These are phyloP conservation scores for Leishmania lainsoni DNA, from an alignment of 208 protist genomes.

Conservation along the genomic window DNA sequence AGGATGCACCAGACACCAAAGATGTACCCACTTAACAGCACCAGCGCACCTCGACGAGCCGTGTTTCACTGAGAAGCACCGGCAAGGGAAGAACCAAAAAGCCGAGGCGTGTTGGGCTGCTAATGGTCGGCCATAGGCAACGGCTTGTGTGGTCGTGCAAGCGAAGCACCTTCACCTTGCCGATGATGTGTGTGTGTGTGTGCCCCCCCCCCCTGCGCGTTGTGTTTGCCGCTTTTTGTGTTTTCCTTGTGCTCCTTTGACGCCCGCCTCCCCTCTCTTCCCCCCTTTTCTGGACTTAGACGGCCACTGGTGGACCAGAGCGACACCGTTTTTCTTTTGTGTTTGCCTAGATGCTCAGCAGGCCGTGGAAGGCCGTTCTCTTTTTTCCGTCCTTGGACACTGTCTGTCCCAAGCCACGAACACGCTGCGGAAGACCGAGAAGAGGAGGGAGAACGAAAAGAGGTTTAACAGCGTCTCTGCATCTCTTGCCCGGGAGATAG, in stretches of 20 bases:
- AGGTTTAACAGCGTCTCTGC: not conserved
- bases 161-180: not conserved
- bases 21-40: slow-evolving; percentile 2
- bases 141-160: not conserved
- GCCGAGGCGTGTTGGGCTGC: not conserved
- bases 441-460: not conserved
- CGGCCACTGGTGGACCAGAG: not conserved
- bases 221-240: not conserved
- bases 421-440: not conserved
- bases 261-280: slow-evolving; percentile 16
- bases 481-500: not conserved
- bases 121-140: not conserved
- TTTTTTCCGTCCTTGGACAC: slow-evolving; percentile 7
- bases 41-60: slow-evolving; percentile 33
- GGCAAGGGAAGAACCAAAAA: not conserved
- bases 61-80: slow-evolving; percentile 49
- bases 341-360: slow-evolving; percentile 3
- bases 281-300: not conserved
- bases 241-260: not conserved
- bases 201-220: not conserved
- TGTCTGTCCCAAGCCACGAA: not conserved
- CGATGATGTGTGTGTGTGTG: not conserved
- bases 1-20: slow-evolving; percentile 36
- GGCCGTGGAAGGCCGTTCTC: not conserved
- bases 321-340: slow-evolving; percentile 11